These are phyloP conservation scores for Monosporascus sp. DNA, from an alignment of 2,329 filamentous ascomycete genomes.

Conservation along the genomic window DNA sequence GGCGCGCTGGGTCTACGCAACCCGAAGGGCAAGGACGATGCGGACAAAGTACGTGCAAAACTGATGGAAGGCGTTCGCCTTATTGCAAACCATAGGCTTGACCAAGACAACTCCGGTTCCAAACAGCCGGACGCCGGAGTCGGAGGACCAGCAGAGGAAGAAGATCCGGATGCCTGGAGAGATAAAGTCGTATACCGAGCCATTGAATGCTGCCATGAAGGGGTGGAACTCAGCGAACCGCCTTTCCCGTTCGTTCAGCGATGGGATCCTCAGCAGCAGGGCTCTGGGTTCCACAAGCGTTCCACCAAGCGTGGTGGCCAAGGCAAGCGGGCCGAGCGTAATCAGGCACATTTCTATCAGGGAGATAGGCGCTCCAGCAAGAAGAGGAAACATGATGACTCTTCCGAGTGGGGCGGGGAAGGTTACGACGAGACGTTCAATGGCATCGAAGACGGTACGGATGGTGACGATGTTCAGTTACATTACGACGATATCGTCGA, in stretches of 20 bases:
- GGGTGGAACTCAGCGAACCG: slow-evolving; percentile 63
- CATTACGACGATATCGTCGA: slow-evolving; percentile 35
- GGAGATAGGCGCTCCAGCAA: slow-evolving; percentile 31
- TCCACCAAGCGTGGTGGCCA: slow-evolving; percentile 35
- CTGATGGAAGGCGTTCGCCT: slow-evolving; percentile 50
- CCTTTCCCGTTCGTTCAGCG: slow-evolving; percentile 87
- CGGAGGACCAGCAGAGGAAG: slow-evolving; percentile 29
- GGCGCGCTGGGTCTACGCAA: slow-evolving; percentile 64
- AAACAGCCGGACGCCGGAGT: slow-evolving; percentile 14
- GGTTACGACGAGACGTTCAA: slow-evolving; percentile 32
- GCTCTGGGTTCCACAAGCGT: slow-evolving; percentile 32
- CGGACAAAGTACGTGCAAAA: slow-evolving; percentile 54
- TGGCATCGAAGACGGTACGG: slow-evolving; percentile 16
- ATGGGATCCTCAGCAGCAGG: slow-evolving; percentile 74
- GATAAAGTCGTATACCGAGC: slow-evolving; percentile 68
- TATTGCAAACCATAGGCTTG: slow-evolving; percentile 29
- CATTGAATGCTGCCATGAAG: slow-evolving; percentile 76
- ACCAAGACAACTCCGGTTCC: slow-evolving; percentile 11
- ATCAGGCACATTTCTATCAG: slow-evolving; percentile 35
- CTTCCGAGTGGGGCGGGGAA: slow-evolving; percentile 23
- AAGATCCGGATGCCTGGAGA: slow-evolving; percentile 63
- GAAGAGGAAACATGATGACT: slow-evolving; percentile 44
- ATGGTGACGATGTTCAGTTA: slow-evolving; percentile 28
- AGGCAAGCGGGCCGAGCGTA: slow-evolving; percentile 42
- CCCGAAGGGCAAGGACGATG: slow-evolving; percentile 64